Evolutionary conservation across 495 filamentous ascomycete species (phyloP).

Genomic region (Tuber brumale): DNA sequence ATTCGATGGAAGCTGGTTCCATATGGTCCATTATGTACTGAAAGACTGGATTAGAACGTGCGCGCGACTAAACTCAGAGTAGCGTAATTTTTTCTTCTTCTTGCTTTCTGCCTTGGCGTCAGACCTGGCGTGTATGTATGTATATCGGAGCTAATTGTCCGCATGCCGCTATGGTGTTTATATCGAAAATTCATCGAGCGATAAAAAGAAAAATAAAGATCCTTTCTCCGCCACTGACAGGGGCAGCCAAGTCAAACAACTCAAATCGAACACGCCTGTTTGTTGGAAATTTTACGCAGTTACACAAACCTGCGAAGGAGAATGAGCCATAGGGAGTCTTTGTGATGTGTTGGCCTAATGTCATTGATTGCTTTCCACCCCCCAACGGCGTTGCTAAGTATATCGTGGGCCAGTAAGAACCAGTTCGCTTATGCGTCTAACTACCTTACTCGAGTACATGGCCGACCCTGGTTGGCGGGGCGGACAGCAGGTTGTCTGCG

Average conservation of each 20-base stretch:
- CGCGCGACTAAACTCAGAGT: conserved; percentile 11
- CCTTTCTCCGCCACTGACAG: neutral
- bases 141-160: conserved; percentile 23
- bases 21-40: conserved; percentile 26
- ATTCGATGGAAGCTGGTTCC: conserved; percentile 28
- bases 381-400: conserved; percentile 30
- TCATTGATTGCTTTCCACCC: conserved; percentile 20
- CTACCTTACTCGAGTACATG: conserved; percentile 24
- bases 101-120: conserved; percentile 26
- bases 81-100: conserved; percentile 20
- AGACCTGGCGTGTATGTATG: conserved; percentile 32
- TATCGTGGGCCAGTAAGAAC: conserved; percentile 27
- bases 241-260: conserved; percentile 32
- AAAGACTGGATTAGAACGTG: conserved; percentile 14
- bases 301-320: conserved; percentile 2
- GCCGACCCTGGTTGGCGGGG: conserved; percentile 38
- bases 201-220: conserved; percentile 31
- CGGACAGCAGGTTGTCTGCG: conserved; percentile 12
- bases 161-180: conserved; percentile 34
- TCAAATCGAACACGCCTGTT: conserved; percentile 35
- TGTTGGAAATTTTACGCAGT: neutral
- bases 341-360: conserved; percentile 36
- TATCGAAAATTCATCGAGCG: conserved; percentile 28
- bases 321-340: conserved; percentile 13
- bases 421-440: conserved; percentile 20